These are phyloP conservation scores for Arbutus unedo DNA, from an alignment of 148 eudicot species.

Conservation along the genomic window DNA sequence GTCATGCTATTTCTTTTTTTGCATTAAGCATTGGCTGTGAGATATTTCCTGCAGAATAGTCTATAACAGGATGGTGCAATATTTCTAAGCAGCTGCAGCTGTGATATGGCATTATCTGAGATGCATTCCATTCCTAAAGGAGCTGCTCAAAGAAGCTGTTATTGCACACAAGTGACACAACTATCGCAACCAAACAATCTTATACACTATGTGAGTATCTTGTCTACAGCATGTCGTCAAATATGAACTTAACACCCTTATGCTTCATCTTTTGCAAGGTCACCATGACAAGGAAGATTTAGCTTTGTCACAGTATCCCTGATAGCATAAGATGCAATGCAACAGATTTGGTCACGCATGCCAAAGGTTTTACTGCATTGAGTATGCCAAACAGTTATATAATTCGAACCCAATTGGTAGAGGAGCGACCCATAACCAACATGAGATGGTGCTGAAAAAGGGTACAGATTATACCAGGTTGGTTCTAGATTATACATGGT, in stretches of 20 bases:
- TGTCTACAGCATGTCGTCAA: not conserved
- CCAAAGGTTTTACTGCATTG: not conserved
- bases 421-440: no score
- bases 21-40: no score
- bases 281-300: not conserved
- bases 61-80: no score
- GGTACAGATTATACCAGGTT: not conserved
- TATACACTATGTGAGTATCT: not conserved
- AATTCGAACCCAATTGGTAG: not conserved
- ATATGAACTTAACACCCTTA: not conserved
- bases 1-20: no score
- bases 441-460: not conserved
- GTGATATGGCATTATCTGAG: no score
- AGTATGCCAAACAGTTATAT: not conserved
- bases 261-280: not conserved
- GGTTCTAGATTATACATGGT: not conserved
- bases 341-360: not conserved
- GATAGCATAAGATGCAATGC: not conserved
- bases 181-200: not conserved
- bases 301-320: not conserved
- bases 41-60: no score
- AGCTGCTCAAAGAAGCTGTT: not conserved
- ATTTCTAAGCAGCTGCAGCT: no score
- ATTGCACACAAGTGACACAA: not conserved
- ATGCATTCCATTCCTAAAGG: no score